Base-by-base conservation (phyloP, 2,329 filamentous ascomycete species). In the Fusarium duplospermum region DNA sequence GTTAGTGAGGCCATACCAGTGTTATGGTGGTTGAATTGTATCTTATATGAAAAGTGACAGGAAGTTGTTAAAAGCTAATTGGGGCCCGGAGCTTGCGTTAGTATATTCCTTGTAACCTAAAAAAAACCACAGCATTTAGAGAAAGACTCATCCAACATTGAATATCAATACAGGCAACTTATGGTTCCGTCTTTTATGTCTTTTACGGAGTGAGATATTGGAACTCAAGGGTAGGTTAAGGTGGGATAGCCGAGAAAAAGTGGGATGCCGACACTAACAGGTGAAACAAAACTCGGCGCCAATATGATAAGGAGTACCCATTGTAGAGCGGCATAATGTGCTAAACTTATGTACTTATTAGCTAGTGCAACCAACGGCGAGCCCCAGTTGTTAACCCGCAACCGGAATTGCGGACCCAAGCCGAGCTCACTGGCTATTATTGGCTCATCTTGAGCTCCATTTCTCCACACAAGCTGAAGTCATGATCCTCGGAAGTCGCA, bases 381-480 rank as follows among this genome's bases (percentile, higher is more conserved):
- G 38, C 18, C 10, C n/a, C 16, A 18, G 35, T 36, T 8, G 36
- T 7, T 18, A 3, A 38, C n/a, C 36, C 36, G 16, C 18, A 14
- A 16, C 8, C 33, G 14, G 33, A 36, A 16, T 16, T 7, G 33
- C 14, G 33, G 16, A 14, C 14, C 8, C 33, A 36, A 1, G 40
- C 14, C 18, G 2, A 11, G 9, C 22, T n/a, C 22, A 27, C 54
- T 13, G 13, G 7, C 33, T 36, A 2, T 18, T 27, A 57, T 57
- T 57, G 54, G 54, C 20, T 57, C 1, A 24, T 38, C 9, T 16
- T 11, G 9, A 24, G 4, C 35, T 40, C 29, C 27, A 20, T 29
- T 20, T 18, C 31, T 29, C 38, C 42, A 62, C 42, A 20, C 35
- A 13, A 61, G 38, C 54, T 65, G 50, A 74, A 60, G 67, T 71